Evolutionary conservation across 2,329 filamentous ascomycete species (phyloP).

Genomic region (Exophiala bonariae): DNA sequence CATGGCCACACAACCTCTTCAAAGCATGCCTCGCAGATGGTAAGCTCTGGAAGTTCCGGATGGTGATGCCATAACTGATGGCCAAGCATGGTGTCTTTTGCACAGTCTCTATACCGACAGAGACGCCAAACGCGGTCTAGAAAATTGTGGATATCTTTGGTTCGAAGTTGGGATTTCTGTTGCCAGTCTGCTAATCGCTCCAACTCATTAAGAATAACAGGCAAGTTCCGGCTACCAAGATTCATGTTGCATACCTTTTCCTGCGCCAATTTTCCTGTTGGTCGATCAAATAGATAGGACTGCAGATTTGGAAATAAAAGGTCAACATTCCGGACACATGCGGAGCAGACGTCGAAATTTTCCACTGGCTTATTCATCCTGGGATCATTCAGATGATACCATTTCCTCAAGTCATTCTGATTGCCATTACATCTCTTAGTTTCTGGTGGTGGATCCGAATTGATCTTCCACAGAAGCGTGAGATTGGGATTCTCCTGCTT

Average conservation of each 20-base stretch:
- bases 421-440: slow-evolving; percentile 60
- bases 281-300: slow-evolving; percentile 22
- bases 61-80: slow-evolving; percentile 76
- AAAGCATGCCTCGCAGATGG: slow-evolving; percentile 85
- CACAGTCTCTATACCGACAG: slow-evolving; percentile 62
- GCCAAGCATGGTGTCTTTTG: slow-evolving; percentile 61
- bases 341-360: slow-evolving; percentile 73
- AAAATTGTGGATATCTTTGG: slow-evolving; percentile 60
- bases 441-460: slow-evolving; percentile 59
- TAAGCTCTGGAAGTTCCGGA: slow-evolving; percentile 71
- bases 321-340: slow-evolving; percentile 72
- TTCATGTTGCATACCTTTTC: slow-evolving; percentile 69
- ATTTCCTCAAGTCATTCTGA: slow-evolving; percentile 59
- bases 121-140: slow-evolving; percentile 64
- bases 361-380: slow-evolving; percentile 63
- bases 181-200: slow-evolving; percentile 53
- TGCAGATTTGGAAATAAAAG: slow-evolving; percentile 71
- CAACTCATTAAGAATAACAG: slow-evolving; percentile 57
- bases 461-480: slow-evolving; percentile 66
- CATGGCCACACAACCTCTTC: slow-evolving; percentile 74
- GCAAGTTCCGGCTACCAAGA: slow-evolving; percentile 58
- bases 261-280: slow-evolving; percentile 39
- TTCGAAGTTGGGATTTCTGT: slow-evolving; percentile 34
- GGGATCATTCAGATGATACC: slow-evolving; percentile 75
- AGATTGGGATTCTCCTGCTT: slow-evolving; percentile 69